Evolutionary conservation across 2,329 filamentous ascomycete species (phyloP).

Genomic region (Ceratocystis colombiana): DNA sequence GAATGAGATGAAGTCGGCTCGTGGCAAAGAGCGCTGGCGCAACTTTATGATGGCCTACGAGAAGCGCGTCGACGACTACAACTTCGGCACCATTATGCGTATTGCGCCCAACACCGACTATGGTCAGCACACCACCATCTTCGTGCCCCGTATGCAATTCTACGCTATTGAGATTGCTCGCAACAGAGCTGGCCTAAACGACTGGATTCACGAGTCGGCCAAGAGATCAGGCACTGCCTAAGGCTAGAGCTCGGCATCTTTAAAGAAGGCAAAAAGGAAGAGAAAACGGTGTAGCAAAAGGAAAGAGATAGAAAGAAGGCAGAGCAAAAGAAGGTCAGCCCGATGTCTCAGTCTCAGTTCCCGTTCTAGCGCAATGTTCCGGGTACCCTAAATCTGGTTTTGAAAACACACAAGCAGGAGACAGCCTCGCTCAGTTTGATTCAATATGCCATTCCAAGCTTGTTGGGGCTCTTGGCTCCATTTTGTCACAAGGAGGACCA

Average conservation of each 20-base stretch:
- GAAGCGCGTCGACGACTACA: slow-evolving; percentile 92
- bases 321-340: too few species aligned
- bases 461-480: neutral
- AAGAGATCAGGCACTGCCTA: slow-evolving; percentile 35
- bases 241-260: neutral
- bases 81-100: slow-evolving; percentile 91
- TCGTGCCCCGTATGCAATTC: slow-evolving; percentile 52
- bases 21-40: slow-evolving; percentile 87
- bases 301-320: neutral
- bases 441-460: slow-evolving; percentile 9
- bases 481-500: neutral
- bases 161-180: slow-evolving; percentile 46
- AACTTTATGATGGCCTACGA: slow-evolving; percentile 91
- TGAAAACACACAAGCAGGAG: neutral
- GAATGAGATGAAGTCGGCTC: slow-evolving; percentile 95
- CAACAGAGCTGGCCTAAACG: slow-evolving; percentile 82
- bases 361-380: too few species aligned
- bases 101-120: slow-evolving; percentile 72
- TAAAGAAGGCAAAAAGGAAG: slow-evolving; percentile 9
- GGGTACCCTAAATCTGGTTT: too few species aligned
- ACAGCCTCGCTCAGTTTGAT: slow-evolving; percentile 8
- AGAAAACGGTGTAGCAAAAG: neutral
- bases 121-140: slow-evolving; percentile 79
- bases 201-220: slow-evolving; percentile 88
- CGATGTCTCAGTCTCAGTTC: too few species aligned